Evolutionary conservation across 2,329 filamentous ascomycete species (phyloP).

Genomic region (Dryadomyces quercus-mongolicae): DNA sequence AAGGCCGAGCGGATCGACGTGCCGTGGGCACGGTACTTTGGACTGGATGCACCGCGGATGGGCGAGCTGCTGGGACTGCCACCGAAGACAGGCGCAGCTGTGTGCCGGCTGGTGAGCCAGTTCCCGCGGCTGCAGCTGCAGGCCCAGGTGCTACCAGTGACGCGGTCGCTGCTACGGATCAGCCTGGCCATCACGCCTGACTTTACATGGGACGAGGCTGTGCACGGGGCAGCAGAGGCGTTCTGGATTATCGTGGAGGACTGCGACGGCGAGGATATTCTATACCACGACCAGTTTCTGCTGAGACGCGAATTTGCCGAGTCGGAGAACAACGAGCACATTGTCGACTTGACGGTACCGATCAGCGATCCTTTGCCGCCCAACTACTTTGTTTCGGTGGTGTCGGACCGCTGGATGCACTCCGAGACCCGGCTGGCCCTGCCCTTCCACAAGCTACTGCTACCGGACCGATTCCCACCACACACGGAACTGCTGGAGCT

Average conservation of each 20-base stretch:
- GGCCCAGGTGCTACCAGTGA: conserved; percentile 89
- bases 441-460: conserved; percentile 86
- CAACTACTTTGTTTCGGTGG: conserved; percentile 92
- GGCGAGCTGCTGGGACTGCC: conserved; percentile 81
- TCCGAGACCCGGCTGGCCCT: conserved; percentile 88
- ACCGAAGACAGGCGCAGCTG: conserved; percentile 73
- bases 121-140: conserved; percentile 90
- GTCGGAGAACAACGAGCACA: conserved; percentile 73
- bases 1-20: conserved; percentile 95
- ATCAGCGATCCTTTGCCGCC: conserved; percentile 97
- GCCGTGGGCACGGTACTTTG: conserved; percentile 87
- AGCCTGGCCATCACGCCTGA: conserved; percentile 87
- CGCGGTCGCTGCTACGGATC: conserved; percentile 80
- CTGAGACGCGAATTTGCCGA: conserved; percentile 76
- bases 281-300: conserved; percentile 91
- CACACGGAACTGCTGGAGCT: conserved; percentile 88
- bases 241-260: conserved; percentile 99
- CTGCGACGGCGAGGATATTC: conserved; percentile 88
- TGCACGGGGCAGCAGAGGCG: conserved; percentile 80
- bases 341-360: conserved; percentile 91
- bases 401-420: conserved; percentile 98
- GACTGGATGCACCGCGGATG: conserved; percentile 92
- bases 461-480: conserved; percentile 90
- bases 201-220: conserved; percentile 85
- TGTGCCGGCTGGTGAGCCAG: conserved; percentile 78